Evolutionary conservation across 768 basidiomycete species (phyloP).

Genomic region (Epithele typhae): DNA sequence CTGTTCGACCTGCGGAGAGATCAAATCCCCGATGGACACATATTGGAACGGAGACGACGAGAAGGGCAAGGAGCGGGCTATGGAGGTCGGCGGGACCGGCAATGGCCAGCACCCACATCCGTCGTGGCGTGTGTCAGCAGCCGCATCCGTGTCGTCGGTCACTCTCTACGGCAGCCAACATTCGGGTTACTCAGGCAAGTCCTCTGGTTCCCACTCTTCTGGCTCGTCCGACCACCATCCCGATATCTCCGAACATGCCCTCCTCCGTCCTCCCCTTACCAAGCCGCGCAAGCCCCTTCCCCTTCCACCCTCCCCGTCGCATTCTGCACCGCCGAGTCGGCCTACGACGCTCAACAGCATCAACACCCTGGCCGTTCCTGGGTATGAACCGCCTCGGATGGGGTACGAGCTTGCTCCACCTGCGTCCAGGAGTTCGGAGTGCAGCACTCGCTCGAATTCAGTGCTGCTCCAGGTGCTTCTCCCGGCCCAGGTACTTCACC

Average conservation of each 20-base stretch:
- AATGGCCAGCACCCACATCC: conserved; percentile 11
- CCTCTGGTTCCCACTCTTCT: not conserved
- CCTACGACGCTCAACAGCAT: not conserved
- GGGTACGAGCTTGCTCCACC: conserved; percentile 85
- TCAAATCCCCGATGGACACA: conserved; percentile 36
- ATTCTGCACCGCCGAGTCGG: not conserved
- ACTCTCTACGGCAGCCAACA: conserved; percentile 16
- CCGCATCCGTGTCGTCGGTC: conserved; percentile 24
- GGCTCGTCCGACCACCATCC: conserved; percentile 5
- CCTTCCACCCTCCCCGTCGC: not conserved
- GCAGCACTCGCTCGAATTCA: conserved; percentile 65
- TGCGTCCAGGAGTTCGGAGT: conserved; percentile 81
- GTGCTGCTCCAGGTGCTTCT: conserved; percentile 46
- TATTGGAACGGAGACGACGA: conserved; percentile 21
- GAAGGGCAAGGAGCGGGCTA: conserved; percentile 49
- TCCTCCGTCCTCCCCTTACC: not conserved
- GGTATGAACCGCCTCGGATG: not conserved
- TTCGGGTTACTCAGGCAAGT: conserved; percentile 1
- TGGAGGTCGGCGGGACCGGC: conserved; percentile 9
- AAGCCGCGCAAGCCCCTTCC: conserved; percentile 3
- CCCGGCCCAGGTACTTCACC: conserved; percentile 41
- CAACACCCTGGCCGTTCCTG: too few relatives aligned
- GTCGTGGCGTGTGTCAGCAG: conserved; percentile 8
- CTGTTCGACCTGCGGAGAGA: conserved; percentile 85
- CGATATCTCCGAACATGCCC: conserved; percentile 9